Percentiles rank a stretch among this genome's conserved stretches.
Evolutionary conservation across 345 rosid species (phyloP).

Genomic region (Bruguiera gymnorhiza): DNA sequence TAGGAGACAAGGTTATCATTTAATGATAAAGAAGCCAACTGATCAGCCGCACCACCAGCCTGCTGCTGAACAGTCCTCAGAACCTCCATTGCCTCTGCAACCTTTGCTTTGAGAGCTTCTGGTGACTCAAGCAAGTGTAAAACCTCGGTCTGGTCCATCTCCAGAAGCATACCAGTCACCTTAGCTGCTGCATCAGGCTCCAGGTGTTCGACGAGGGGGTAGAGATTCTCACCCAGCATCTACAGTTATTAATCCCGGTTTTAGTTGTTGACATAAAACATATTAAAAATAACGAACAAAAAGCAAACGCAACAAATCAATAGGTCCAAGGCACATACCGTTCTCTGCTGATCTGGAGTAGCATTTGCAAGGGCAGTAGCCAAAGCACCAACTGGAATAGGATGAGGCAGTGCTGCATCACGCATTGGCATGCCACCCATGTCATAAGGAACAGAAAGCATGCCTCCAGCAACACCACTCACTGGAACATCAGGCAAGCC

Average conservation of each 20-base stretch:
- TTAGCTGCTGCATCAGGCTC: conserved; percentile 89
- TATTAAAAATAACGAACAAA: neutral
- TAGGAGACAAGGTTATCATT: conserved; percentile 58
- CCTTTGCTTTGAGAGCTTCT: conserved; percentile 82
- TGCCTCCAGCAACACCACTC: conserved; percentile 64
- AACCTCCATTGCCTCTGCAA: conserved; percentile 94
- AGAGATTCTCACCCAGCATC: conserved; percentile 96
- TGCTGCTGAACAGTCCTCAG: conserved; percentile 70
- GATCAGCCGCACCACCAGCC: conserved; percentile 62
- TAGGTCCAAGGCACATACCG: conserved; percentile 29
- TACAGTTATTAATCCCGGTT: conserved; percentile 20
- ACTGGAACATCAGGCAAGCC: conserved; percentile 68
- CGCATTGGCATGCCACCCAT: conserved; percentile 62
- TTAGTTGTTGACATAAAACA: neutral
- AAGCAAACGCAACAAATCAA: neutral
- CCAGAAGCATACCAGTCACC: conserved; percentile 97
- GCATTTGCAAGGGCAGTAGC: conserved; percentile 89
- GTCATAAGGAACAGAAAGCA: conserved; percentile 71
- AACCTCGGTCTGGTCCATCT: conserved; percentile 96
- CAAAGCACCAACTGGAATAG: conserved; percentile 77
- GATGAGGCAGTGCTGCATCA: conserved; percentile 54
- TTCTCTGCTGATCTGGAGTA: conserved; percentile 78
- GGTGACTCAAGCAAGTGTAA: conserved; percentile 93
- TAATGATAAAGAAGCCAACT: conserved; percentile 68
- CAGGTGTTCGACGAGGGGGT: conserved; percentile 87